Evolutionary conservation across 108 stramenopile genomes (phyloP).

Genomic region (Chaetoceros tenuissimus): DNA sequence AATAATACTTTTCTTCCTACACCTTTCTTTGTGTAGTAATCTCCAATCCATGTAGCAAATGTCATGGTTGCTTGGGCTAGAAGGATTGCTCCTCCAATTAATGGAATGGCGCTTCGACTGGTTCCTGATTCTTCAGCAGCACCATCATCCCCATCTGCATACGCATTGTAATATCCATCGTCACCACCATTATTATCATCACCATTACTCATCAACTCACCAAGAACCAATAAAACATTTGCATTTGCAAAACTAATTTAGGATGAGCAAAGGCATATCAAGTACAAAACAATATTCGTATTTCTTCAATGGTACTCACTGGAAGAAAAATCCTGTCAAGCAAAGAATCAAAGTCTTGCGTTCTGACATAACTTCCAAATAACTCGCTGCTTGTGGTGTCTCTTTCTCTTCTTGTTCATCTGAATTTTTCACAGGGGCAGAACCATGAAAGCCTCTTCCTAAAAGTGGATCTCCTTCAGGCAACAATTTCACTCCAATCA

Average conservation of each 20-base stretch:
- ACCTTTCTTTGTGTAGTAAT: slow-evolving; percentile 47
- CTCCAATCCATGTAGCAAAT: slow-evolving; percentile 54
- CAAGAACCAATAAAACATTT: slow-evolving; percentile 77
- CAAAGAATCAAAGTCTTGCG: slow-evolving; percentile 54
- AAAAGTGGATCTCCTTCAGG: slow-evolving; percentile 70
- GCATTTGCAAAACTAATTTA: slow-evolving; percentile 71
- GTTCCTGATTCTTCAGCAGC: slow-evolving; percentile 9
- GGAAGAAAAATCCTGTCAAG: slow-evolving; percentile 81
- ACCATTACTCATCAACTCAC: slow-evolving; percentile 68
- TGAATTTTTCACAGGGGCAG: too few relatives aligned
- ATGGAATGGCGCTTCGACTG: slow-evolving; percentile 64
- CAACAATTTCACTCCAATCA: slow-evolving; percentile 49
- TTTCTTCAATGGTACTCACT: too few relatives aligned
- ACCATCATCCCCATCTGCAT: too few relatives aligned
- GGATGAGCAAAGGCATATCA: background rate
- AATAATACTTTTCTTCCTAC: slow-evolving; percentile 73
- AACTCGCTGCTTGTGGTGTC: slow-evolving; percentile 38
- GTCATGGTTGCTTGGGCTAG: slow-evolving; percentile 78
- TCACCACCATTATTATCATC: slow-evolving; percentile 53
- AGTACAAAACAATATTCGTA: too few relatives aligned
- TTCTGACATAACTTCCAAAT: slow-evolving; percentile 67
- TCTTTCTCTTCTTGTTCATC: slow-evolving; percentile 24
- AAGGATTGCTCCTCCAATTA: slow-evolving; percentile 82
- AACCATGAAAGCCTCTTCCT: slow-evolving; percentile 66
- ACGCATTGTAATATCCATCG: too few relatives aligned